Percentiles rank a stretch among this genome's conserved stretches.
These are phyloP conservation scores for Diplotaxis tenuifolia DNA, from an alignment of 345 rosid species.

Conservation along the genomic window DNA sequence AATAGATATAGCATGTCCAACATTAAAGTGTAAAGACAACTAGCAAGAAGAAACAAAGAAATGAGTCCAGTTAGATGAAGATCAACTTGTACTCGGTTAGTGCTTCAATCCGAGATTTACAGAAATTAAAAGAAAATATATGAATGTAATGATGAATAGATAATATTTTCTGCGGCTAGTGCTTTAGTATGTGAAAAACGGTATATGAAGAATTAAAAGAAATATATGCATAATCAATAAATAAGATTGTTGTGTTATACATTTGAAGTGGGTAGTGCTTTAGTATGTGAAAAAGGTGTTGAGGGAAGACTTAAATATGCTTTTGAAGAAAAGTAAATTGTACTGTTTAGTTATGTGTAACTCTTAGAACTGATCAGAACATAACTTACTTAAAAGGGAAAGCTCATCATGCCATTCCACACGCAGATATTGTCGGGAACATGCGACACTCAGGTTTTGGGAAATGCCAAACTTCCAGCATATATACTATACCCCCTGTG, in stretches of 20 bases:
- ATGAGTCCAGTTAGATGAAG: too few relatives aligned
- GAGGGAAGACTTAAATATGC: slow-evolving; percentile 16
- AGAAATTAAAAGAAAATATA: background rate
- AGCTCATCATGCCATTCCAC: slow-evolving; percentile 68
- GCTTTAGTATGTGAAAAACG: slow-evolving; percentile 16
- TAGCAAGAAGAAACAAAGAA: too few relatives aligned
- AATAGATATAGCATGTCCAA: background rate
- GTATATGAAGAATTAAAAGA: background rate
- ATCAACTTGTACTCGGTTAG: too few relatives aligned
- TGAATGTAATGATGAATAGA: background rate
- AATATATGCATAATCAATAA: background rate
- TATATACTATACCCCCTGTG: slow-evolving; percentile 32
- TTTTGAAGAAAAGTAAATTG: slow-evolving; percentile 26
- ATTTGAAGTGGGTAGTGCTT: slow-evolving; percentile 19
- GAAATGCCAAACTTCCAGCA: slow-evolving; percentile 41
- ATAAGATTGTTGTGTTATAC: background rate
- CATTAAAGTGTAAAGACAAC: background rate
- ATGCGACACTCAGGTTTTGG: slow-evolving; percentile 70
- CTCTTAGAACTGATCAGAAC: slow-evolving; percentile 51
- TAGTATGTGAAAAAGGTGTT: slow-evolving; percentile 24
- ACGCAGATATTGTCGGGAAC: slow-evolving; percentile 80
- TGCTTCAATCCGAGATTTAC: too few relatives aligned
- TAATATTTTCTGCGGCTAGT: background rate
- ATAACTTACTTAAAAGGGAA: slow-evolving; percentile 55
- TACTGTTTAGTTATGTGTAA: slow-evolving; percentile 45